Conservation (phyloP, 2,329 filamentous ascomycete species). For the Epichloe baconii region DNA sequence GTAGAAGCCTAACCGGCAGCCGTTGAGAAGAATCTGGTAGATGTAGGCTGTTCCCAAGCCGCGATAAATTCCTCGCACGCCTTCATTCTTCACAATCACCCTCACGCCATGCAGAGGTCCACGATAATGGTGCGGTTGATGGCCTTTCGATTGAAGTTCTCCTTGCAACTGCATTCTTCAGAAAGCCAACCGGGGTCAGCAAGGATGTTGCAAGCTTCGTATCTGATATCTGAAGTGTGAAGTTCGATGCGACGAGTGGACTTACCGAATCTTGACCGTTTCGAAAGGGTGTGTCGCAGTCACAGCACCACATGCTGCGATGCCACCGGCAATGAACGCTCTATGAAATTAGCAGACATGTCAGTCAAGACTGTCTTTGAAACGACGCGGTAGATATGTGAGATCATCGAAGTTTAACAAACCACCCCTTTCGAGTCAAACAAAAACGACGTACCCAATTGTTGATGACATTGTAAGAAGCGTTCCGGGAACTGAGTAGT, state of each 20-base stretch:
- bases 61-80: conserved; percentile 70
- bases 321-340: conserved; percentile 88
- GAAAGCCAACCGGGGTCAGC: not conserved
- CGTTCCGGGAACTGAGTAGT: not conserved
- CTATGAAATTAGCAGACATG: conserved; percentile 25
- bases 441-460: conserved; percentile 21
- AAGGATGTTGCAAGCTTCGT: not conserved
- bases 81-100: conserved; percentile 86
- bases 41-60: conserved; percentile 87
- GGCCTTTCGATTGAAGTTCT: conserved; percentile 76
- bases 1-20: conserved; percentile 94
- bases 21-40: conserved; percentile 93
- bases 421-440: not conserved
- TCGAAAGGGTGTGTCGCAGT: conserved; percentile 97
- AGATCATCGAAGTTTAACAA: not conserved
- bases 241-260: conserved; percentile 5
- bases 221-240: not conserved
- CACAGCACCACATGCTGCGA: conserved; percentile 93
- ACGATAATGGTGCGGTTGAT: conserved; percentile 77
- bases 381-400: not conserved
- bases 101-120: conserved; percentile 84
- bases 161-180: conserved; percentile 85
- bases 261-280: conserved; percentile 93
- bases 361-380: conserved; percentile 4
- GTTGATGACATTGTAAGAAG: conserved; percentile 19